phyloP scores from a whole-genome alignment of 2,329 filamentous ascomycete species.

The Lasiodiplodia gonubiensis region DNA sequence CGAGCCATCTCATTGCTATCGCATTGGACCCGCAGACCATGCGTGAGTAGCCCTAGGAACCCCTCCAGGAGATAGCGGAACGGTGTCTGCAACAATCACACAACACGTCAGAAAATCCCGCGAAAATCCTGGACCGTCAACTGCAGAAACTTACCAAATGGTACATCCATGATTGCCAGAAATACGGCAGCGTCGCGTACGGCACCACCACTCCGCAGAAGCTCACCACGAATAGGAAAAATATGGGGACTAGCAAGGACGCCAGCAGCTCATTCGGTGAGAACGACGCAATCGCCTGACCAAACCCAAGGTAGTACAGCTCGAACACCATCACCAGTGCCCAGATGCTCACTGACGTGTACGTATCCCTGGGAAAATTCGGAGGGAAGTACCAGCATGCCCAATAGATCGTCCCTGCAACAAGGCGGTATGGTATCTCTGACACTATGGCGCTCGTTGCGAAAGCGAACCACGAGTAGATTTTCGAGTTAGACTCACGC shows the following conservation, averaged over 20 bases:
- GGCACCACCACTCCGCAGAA: slow-evolving; percentile 80
- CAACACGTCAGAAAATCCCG: slow-evolving; percentile 45
- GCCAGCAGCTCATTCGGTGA: slow-evolving; percentile 71
- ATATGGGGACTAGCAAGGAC: slow-evolving; percentile 69
- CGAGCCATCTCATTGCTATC: slow-evolving; percentile 62
- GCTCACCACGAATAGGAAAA: slow-evolving; percentile 71
- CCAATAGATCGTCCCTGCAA: slow-evolving; percentile 70
- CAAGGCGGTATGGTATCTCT: slow-evolving; percentile 72
- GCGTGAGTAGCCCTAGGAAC: slow-evolving; percentile 62
- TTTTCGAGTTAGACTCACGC: slow-evolving; percentile 77
- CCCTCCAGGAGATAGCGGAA: slow-evolving; percentile 71
- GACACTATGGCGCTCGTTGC: slow-evolving; percentile 68
- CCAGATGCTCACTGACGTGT: slow-evolving; percentile 67
- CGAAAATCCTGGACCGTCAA: not conserved
- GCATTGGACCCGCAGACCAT: slow-evolving; percentile 63
- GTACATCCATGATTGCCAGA: slow-evolving; percentile 63
- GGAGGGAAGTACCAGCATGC: slow-evolving; percentile 58
- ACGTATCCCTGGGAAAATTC: slow-evolving; percentile 61
- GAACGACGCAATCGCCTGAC: slow-evolving; percentile 70
- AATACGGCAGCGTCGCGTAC: slow-evolving; percentile 64
- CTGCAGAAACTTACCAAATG: slow-evolving; percentile 30
- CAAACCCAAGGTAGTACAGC: slow-evolving; percentile 68
- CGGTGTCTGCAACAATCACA: slow-evolving; percentile 65
- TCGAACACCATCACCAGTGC: slow-evolving; percentile 70
- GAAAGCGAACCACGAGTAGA: slow-evolving; percentile 78